A percentile compares a stretch with the other conserved stretches of the same genome.
phyloP scores from a whole-genome alignment of 2,329 filamentous ascomycete species.

The Penicillium sp. region DNA sequence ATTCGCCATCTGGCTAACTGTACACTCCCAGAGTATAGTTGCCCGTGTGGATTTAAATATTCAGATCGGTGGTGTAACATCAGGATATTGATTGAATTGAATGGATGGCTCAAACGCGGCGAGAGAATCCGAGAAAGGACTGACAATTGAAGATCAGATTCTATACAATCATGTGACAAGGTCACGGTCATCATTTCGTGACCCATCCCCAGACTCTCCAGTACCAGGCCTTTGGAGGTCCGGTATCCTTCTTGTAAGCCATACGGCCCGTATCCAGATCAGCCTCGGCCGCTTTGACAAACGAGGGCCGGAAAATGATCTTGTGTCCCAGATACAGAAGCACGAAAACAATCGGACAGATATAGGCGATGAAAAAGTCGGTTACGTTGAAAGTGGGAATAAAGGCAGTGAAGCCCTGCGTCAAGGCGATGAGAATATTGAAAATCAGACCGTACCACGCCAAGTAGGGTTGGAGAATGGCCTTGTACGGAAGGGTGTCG shows the following conservation, averaged over 20 bases:
- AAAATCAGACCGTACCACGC: slow-evolving; percentile 62
- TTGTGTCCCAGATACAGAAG: slow-evolving; percentile 58
- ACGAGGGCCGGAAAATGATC: slow-evolving; percentile 28
- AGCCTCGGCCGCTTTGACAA: slow-evolving; percentile 35
- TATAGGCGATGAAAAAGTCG: slow-evolving; percentile 59
- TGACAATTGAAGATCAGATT: neutral
- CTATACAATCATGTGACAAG: neutral
- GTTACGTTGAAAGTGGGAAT: slow-evolving; percentile 53
- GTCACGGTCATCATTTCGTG: slow-evolving; percentile 7
- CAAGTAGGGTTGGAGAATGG: slow-evolving; percentile 57
- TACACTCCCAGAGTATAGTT: too few relatives aligned
- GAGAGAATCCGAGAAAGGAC: too few relatives aligned
- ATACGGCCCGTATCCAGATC: slow-evolving; percentile 41
- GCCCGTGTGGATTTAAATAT: too few relatives aligned
- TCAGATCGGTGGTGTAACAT: too few relatives aligned
- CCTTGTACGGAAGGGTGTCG: slow-evolving; percentile 53
- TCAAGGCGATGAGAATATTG: slow-evolving; percentile 58
- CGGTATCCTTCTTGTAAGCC: slow-evolving; percentile 27
- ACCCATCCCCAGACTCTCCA: slow-evolving; percentile 23
- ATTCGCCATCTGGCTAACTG: too few relatives aligned
- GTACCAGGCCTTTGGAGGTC: slow-evolving; percentile 24
- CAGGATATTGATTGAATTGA: too few relatives aligned
- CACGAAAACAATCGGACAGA: slow-evolving; percentile 59
- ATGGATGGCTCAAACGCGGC: too few relatives aligned
- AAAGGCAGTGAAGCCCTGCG: slow-evolving; percentile 63